Conservation (phyloP, 2,329 filamentous ascomycete species). For the Didymella exigua region DNA sequence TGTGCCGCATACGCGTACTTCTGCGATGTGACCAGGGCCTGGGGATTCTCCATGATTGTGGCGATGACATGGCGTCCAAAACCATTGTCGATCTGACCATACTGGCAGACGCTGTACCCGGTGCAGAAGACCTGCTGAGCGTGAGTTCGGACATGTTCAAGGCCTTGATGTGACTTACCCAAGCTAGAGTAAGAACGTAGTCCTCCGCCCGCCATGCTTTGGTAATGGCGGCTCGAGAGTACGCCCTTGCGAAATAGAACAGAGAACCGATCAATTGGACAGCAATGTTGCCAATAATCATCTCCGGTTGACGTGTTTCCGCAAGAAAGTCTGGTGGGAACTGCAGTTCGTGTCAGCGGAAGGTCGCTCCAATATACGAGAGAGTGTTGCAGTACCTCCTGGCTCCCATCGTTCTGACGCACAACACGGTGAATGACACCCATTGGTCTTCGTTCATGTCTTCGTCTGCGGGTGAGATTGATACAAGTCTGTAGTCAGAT, state of each 20-base stretch:
- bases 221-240: constrained; percentile 23
- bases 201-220: constrained; percentile 29
- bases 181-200: constrained; percentile 21
- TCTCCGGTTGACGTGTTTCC: constrained; percentile 21
- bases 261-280: constrained; percentile 23
- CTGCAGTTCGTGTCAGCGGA: constrained; percentile 1
- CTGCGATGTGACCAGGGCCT: constrained; percentile 16
- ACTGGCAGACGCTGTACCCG: constrained; percentile 30
- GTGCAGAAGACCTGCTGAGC: constrained; percentile 19
- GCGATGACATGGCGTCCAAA: constrained; percentile 23
- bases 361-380: not conserved
- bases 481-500: constrained; percentile 3
- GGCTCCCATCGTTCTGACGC: constrained; percentile 11
- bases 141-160: not conserved
- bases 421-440: constrained; percentile 5
- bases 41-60: not conserved
- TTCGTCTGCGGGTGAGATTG: not conserved
- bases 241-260: constrained; percentile 26
- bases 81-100: constrained; percentile 26
- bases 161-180: constrained; percentile 18
- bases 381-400: not conserved
- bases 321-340: constrained; percentile 10
- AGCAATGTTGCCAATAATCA: constrained; percentile 26
- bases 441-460: constrained; percentile 5
- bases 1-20: constrained; percentile 29